These are phyloP conservation scores for Stachybotrys elegans DNA, from an alignment of 2,329 filamentous ascomycete genomes.

Conservation along the genomic window DNA sequence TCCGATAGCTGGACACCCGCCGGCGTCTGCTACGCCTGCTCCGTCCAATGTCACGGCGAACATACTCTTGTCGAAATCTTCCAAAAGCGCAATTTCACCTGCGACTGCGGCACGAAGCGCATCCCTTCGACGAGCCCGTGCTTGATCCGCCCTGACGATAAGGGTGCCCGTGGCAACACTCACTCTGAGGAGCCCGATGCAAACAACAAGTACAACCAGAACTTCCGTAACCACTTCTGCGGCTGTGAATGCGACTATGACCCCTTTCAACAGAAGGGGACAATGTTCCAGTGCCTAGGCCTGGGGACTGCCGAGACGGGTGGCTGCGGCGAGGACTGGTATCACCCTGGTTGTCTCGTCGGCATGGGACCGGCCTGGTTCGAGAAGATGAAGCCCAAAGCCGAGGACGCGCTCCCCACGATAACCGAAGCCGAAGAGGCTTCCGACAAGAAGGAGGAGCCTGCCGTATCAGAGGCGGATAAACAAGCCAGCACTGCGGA, in stretches of 20 bases:
- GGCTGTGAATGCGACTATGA: constrained; percentile 86
- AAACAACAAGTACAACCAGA: constrained; percentile 89
- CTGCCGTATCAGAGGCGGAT: constrained; percentile 7
- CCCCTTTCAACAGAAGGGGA: constrained; percentile 82
- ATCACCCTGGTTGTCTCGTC: constrained; percentile 87
- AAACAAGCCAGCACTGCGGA: neutral
- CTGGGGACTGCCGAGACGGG: constrained; percentile 74
- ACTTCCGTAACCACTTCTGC: constrained; percentile 91
- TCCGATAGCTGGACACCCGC: constrained; percentile 54
- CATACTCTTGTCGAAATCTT: constrained; percentile 95
- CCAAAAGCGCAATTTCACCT: constrained; percentile 90
- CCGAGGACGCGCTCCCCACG: constrained; percentile 31
- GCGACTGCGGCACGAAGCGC: constrained; percentile 89
- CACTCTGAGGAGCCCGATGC: constrained; percentile 67
- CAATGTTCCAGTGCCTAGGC: constrained; percentile 96
- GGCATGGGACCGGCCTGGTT: constrained; percentile 72
- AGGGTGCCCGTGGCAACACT: constrained; percentile 69
- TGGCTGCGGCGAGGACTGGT: constrained; percentile 97
- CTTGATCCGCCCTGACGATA: constrained; percentile 64
- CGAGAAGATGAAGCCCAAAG: constrained; percentile 42
- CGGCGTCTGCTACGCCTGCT: constrained; percentile 94
- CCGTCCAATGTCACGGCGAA: constrained; percentile 92
- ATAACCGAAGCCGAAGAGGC: constrained; percentile 47
- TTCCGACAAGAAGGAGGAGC: constrained; percentile 15
- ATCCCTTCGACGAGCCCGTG: constrained; percentile 68